Conservation (phyloP, 495 filamentous ascomycete species). For the Venustampulla echinocandica region DNA sequence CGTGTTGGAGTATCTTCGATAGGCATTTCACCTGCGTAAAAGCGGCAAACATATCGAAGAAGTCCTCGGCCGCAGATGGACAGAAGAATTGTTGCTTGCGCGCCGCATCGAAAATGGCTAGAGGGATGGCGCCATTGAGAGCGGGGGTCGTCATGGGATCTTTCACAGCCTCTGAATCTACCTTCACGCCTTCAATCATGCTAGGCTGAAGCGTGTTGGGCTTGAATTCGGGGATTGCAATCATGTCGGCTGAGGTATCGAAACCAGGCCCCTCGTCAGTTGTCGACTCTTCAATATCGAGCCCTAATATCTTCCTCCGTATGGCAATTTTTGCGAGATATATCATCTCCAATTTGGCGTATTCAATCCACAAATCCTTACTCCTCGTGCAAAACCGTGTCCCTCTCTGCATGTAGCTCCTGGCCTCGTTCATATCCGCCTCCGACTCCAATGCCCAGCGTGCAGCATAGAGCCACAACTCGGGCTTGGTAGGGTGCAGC, state of each 20-base stretch:
- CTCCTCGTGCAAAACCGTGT: conserved; percentile 75
- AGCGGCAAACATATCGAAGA: conserved; percentile 68
- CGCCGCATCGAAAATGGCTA: conserved; percentile 84
- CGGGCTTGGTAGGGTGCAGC: conserved; percentile 73
- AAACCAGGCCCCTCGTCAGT: conserved; percentile 30
- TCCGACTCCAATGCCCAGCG: conserved; percentile 62
- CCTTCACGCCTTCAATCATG: conserved; percentile 33
- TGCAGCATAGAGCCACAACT: conserved; percentile 84
- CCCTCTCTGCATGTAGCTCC: conserved; percentile 83
- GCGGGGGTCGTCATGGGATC: conserved; percentile 70
- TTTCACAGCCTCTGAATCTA: conserved; percentile 49
- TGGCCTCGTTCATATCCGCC: conserved; percentile 75
- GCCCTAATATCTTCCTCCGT: conserved; percentile 58
- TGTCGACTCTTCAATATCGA: conserved; percentile 45
- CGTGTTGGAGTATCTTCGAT: conserved; percentile 63
- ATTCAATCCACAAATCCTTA: conserved; percentile 73
- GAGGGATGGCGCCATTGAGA: conserved; percentile 79
- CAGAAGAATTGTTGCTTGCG: conserved; percentile 66
- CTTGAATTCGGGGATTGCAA: conserved; percentile 53
- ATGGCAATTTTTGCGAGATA: conserved; percentile 74
- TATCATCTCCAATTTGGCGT: conserved; percentile 84
- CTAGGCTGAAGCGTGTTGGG: conserved; percentile 31
- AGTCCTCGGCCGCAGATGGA: conserved; percentile 54
- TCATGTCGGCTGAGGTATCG: conserved; percentile 41
- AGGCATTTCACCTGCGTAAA: conserved; percentile 59